Evolutionary conservation across 1,284 basidiomycete genomes (phyloP), one percentile per base, ranked within the genome.

Genomic region (Porodaedalea pini): DNA sequence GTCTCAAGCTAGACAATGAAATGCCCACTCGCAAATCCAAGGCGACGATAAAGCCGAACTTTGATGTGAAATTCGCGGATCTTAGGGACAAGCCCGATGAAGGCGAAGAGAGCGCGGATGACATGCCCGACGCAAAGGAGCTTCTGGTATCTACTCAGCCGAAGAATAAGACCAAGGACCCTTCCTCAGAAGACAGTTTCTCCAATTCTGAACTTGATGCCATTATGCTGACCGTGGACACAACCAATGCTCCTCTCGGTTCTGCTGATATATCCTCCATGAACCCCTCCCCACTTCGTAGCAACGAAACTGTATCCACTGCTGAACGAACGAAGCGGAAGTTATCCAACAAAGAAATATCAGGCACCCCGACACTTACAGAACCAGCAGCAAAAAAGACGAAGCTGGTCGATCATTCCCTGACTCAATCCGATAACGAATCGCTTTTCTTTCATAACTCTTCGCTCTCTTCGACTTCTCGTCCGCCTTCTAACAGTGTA

Each of bases 51-150:
- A 23, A 50, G 8, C n/a, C 44, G 2, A 72, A 80, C 59, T 84
- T 84, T 61, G 73, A 81, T 58, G 60, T 86, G n/a, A 70, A 80
- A 49, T 77, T 86, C 51, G 67, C 77, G 4, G 73, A 77, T 40
- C 63, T 86, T 53, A 70, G 69, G 25, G 73, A 78, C 40, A 66
- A 68, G 27, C 68, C 70, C 41, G 63, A 65, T 40, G 70, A 72
- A 25, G 65, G 68, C 49, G 72, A 73, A 41, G 72, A 72, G 19
- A 60, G 54, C 25, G 73, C 75, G 47, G 78, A 81, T 48, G 78
- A 79, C 36, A 69, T 84, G 15, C 79, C 80, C 0, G 75, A 75
- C 19, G 66, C 75, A 36, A 67, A 68, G 19, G 74, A 76, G 43
- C 62, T 76, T 25, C 58, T 76, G 44, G 63, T 27, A 45, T 21